Percentiles rank a stretch among this genome's conserved stretches.
These are phyloP conservation scores for Aegle marmelos DNA, from an alignment of 345 rosid species.

Conservation along the genomic window DNA sequence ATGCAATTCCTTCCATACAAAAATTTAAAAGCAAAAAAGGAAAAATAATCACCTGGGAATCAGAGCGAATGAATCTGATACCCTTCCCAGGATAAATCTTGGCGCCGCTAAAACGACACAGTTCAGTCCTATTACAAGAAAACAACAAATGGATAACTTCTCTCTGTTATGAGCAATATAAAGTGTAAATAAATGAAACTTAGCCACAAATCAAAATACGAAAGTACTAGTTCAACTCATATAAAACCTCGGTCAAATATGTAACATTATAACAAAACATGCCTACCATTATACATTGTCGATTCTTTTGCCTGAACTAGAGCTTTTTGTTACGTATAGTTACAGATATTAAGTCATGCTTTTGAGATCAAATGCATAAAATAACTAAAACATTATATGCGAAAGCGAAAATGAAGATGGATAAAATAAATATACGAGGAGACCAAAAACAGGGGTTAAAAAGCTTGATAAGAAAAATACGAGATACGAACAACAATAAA, in stretches of 20 bases:
- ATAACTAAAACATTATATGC: not conserved
- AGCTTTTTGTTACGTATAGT: not conserved
- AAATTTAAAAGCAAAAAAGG: not conserved
- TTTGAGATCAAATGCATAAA: not conserved
- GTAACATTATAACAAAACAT: not conserved
- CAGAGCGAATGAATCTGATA: conserved; percentile 65
- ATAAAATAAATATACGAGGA: not conserved
- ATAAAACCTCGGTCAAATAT: not conserved
- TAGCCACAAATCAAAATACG: not conserved
- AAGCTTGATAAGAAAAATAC: not conserved
- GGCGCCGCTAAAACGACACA: conserved; percentile 70
- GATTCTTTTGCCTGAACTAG: not conserved
- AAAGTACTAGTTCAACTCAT: not conserved
- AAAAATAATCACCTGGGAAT: conserved; percentile 53
- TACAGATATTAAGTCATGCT: not conserved
- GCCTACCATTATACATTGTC: not conserved
- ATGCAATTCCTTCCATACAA: not conserved
- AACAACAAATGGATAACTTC: not conserved
- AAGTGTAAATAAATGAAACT: not conserved
- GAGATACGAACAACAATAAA: not conserved
- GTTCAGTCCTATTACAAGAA: conserved; percentile 45
- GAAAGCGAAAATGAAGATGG: not conserved
- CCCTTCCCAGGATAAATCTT: conserved; percentile 78
- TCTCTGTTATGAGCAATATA: not conserved
- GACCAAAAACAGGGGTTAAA: not conserved